Evolutionary conservation across 2,329 filamentous ascomycete genomes (phyloP), one percentile per base, ranked within the genome.

Genomic region (Dryadomyces quercus-mongolicae): DNA sequence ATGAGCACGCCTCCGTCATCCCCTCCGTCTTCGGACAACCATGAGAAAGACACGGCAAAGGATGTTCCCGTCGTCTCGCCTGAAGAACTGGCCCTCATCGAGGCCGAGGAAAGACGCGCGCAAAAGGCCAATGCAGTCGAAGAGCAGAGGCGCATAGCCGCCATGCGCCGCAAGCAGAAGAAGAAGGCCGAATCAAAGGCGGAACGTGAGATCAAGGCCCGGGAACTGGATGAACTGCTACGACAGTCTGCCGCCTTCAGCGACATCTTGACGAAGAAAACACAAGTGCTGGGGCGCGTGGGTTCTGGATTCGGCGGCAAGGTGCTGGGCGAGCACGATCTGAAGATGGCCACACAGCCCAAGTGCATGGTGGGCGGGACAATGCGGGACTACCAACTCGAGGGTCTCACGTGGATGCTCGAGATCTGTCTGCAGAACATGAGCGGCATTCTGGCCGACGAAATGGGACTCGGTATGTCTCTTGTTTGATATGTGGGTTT

Each of bases 371-470:
- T 85, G 0, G 89, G 89, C 5, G 93, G 93, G 1, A 85, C 84
- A 4, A 97, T 98, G 92, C 78, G 91, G 18, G 86, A 88, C 58
- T 98, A 98, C 64, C 93, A 98, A 62, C 72, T 98, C 0, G 92
- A 97, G 65, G 93, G 93, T 0, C 69, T 98, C 1, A 94, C 95
- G 0, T 98, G 93, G 93, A 84, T 98, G 74, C 95, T 86, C 62
- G 89, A 95, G 74, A 79, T 82, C 53, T 80, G 77, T 55, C 69
- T 76, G 2, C 93, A 95, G 63, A 91, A 91, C 12, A 80, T 96
- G 67, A 94, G 89, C 60, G 91, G 91, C 1, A 95, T 95, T 55
- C 67, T 96, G 36, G 91, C 91, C 0, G 91, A 96, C 62, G 91
- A 96, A 67, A 96, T 96, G 91, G 91, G 91, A 0, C 70, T 95